phyloP scores from a whole-genome alignment of 164 flowering plant species.

The Chimonanthus salicifolius region DNA sequence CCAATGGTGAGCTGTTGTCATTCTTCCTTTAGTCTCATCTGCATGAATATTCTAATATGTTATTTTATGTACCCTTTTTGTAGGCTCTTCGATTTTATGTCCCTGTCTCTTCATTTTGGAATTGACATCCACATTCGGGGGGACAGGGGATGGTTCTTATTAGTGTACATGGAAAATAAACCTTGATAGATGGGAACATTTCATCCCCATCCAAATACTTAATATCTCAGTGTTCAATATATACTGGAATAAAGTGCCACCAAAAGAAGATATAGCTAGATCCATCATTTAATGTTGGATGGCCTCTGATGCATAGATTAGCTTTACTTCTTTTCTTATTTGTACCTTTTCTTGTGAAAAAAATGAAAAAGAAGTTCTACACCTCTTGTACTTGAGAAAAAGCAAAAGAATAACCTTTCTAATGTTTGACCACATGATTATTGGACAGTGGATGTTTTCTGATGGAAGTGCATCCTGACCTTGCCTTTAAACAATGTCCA shows the following conservation, averaged over 20 bases:
- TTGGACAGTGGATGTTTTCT: neutral
- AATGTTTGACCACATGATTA: neutral
- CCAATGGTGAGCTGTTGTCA: conserved; percentile 49
- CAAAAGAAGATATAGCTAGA: neutral
- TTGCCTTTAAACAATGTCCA: neutral
- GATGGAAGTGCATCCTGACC: neutral
- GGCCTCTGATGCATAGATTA: neutral
- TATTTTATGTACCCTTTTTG: neutral
- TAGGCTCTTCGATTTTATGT: too few relatives aligned
- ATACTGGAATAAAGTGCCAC: neutral
- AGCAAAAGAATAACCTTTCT: neutral
- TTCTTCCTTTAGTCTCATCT: neutral
- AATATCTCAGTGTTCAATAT: neutral
- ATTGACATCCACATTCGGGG: neutral
- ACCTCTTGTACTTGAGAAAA: too few relatives aligned
- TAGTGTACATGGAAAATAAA: neutral
- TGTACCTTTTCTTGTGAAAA: too few relatives aligned
- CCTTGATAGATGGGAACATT: neutral
- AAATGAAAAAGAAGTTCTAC: neutral
- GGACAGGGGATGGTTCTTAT: neutral
- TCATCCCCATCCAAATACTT: neutral
- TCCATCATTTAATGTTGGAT: neutral
- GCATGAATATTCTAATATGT: neutral
- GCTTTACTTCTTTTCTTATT: neutral
- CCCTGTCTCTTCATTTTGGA: neutral